These are phyloP conservation scores for Solanum paucissectum DNA, from an alignment of 257 asterid species.

Conservation along the genomic window DNA sequence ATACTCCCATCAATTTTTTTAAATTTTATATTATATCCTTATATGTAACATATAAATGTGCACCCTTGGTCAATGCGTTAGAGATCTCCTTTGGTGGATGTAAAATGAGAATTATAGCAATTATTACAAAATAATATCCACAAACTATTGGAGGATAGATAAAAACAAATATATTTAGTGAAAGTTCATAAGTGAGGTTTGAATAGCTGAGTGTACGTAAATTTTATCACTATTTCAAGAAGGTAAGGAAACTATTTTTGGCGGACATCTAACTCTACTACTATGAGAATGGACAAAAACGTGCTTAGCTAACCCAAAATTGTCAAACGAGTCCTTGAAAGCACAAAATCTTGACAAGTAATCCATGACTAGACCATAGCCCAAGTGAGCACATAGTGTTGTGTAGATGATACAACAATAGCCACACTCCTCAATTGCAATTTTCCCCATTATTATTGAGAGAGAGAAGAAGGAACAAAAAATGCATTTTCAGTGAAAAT, in stretches of 20 bases:
- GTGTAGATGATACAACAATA: slow-evolving; percentile 5
- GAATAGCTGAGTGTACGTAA: rapidly evolving
- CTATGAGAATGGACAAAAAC: not conserved
- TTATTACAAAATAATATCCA: not conserved
- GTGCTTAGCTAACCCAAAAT: not conserved
- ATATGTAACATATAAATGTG: not conserved
- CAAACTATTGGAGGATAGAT: too few relatives aligned
- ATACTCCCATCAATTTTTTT: not conserved
- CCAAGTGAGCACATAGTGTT: slow-evolving; percentile 19
- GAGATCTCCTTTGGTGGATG: not conserved
- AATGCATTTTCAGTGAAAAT: not conserved
- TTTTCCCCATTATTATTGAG: not conserved
- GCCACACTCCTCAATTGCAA: slow-evolving; percentile 1
- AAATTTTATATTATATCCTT: not conserved
- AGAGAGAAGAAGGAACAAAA: not conserved
- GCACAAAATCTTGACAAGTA: not conserved
- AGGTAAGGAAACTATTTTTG: too few relatives aligned
- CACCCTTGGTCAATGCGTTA: not conserved
- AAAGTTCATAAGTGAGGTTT: too few relatives aligned
- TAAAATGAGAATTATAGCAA: not conserved
- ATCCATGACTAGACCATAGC: not conserved
- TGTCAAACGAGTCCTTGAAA: not conserved
- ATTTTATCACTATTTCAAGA: too few relatives aligned
- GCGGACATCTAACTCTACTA: not conserved
- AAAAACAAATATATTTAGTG: too few relatives aligned